These are phyloP conservation scores for Didymella glomerata DNA, from an alignment of 2,329 filamentous ascomycete genomes.

Conservation along the genomic window DNA sequence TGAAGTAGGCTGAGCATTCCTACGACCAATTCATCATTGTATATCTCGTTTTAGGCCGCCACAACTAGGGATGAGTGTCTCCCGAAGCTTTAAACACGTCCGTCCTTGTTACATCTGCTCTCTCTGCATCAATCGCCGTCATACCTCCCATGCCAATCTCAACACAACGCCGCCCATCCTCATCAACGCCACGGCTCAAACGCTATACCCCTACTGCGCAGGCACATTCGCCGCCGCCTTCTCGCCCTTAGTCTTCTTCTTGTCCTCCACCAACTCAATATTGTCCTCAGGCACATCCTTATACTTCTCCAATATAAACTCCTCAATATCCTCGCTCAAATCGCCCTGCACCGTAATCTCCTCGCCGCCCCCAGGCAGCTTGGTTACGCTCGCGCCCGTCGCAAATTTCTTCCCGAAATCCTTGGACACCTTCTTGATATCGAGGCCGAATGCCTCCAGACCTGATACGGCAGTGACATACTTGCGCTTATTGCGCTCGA, in stretches of 20 bases:
- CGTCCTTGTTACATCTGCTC: background rate
- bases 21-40: background rate
- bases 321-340: conserved; percentile 91
- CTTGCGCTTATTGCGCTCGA: conserved; percentile 98
- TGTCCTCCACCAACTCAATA: conserved; percentile 92
- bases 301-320: conserved; percentile 89
- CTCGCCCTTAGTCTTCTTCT: conserved; percentile 77
- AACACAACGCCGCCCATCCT: background rate
- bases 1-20: conserved; percentile 8
- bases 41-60: background rate
- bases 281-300: conserved; percentile 93
- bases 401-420: conserved; percentile 99
- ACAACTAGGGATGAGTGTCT: background rate
- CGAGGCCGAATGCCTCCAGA: conserved; percentile 87
- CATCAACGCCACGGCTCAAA: background rate
- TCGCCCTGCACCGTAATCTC: conserved; percentile 99
- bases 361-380: conserved; percentile 83
- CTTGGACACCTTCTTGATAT: conserved; percentile 95
- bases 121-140: background rate
- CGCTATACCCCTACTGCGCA: conserved; percentile 11
- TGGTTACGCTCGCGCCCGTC: conserved; percentile 91
- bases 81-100: background rate
- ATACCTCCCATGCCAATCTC: background rate
- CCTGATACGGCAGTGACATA: conserved; percentile 93
- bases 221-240: conserved; percentile 23